A percentile compares a stretch with the other conserved stretches of the same genome.
Evolutionary conservation across 805 yeast genomes (phyloP).

Genomic region (Lachancea mirantina): DNA sequence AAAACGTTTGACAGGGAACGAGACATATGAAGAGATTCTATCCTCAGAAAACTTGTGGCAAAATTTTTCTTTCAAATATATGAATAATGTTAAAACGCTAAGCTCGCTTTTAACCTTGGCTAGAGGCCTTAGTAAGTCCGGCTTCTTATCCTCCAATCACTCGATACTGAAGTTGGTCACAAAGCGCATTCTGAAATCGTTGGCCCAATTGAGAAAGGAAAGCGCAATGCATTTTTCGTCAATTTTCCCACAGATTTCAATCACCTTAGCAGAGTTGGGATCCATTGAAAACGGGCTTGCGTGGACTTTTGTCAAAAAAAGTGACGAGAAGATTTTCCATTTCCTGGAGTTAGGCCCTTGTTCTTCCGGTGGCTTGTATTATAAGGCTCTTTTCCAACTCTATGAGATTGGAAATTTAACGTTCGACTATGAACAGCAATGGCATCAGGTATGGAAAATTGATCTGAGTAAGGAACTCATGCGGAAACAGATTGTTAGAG

Average conservation of each 20-base stretch:
- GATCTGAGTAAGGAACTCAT: too few relatives aligned
- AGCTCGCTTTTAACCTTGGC: constrained; percentile 36
- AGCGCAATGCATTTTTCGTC: constrained; percentile 40
- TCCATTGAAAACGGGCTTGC: constrained; percentile 40
- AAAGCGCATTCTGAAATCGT: constrained; percentile 30
- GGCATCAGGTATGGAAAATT: constrained; percentile 26
- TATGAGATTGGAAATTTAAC: constrained; percentile 15
- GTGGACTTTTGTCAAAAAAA: constrained; percentile 47
- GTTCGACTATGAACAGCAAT: constrained; percentile 16
- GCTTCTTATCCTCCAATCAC: constrained; percentile 16
- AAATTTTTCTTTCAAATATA: constrained; percentile 29
- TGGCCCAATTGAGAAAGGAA: constrained; percentile 27
- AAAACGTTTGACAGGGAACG: constrained; percentile 7
- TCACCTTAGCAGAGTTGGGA: constrained; percentile 39
- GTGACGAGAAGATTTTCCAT: constrained; percentile 38
- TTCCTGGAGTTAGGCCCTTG: constrained; percentile 49
- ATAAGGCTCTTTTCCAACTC: constrained; percentile 23
- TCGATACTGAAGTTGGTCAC: constrained; percentile 29
- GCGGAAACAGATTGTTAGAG: too few relatives aligned
- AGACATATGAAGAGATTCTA: constrained; percentile 32
- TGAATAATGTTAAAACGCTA: constrained; percentile 37
- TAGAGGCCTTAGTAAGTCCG: constrained; percentile 24
- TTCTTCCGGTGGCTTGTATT: constrained; percentile 46
- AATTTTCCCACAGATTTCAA: constrained; percentile 42
- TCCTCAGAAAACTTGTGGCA: constrained; percentile 41